Base-by-base conservation (phyloP, 1,284 basidiomycete species). In the Sporisorium iseilematis-ciliati region DNA sequence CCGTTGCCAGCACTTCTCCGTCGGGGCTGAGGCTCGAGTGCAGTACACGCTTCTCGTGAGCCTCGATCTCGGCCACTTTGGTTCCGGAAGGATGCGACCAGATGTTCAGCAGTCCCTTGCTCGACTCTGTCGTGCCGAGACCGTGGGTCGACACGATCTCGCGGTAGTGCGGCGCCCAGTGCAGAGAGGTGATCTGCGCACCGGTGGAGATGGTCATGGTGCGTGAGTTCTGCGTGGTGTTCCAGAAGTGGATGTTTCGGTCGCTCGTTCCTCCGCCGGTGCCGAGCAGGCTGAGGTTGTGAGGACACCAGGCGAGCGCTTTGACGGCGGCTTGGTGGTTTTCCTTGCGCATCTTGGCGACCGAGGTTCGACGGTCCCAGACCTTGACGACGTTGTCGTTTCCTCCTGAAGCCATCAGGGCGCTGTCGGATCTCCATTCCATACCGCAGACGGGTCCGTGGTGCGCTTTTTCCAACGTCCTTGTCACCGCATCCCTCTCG, bases 301-400 rank as follows among this genome's bases (percentile, higher is more conserved):
- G 98, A 0, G 96, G 94, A 77, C 94, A 97, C 94, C 97, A 99
- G 0, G 94, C 93, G 49, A 99, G 88, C 0, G 95, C 95, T 56
- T 81, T 82, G 40, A 85, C 82, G 2, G 83, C 83, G 7, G 81
- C 82, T 25, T 74, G 68, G 60, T 84, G 82, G 53, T 82, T 82
- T 63, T 95, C 96, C 86, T 97, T 97, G 85, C 98, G 90, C 29
- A 92, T 93, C 60, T 97, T 87, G 11, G 96, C 93, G 86, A 97
- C 97, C 86, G 92, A 91, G 11, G 91, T 92, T 81, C 88, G 88
- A 66, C 92, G 89, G 87, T 98, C 95, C 85, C 96, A 99, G 16
- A 99, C 87, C 82, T 97, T 94, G 2, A 99, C 94, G 52, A 92
- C 89, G 86, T 97, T 97, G 89, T 99, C 97, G 84, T 95, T 94